Base-by-base conservation (phyloP, 768 basidiomycete genomes). In the Phaeotremella fagi region DNA sequence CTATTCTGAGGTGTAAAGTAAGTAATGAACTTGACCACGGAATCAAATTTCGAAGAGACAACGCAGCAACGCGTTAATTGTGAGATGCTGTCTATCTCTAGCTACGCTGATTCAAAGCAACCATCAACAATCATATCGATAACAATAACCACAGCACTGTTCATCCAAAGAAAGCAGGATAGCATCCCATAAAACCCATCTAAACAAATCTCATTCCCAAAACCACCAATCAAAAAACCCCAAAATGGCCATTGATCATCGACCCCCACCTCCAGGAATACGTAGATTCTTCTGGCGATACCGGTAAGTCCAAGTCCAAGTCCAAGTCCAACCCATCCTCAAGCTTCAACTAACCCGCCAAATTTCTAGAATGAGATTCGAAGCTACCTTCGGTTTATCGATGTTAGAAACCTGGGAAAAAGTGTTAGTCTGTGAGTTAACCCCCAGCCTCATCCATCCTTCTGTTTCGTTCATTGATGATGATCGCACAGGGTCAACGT, bases 351-450 rank as follows among this genome's bases (percentile, higher is more conserved):
- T n/a, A n/a, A n/a, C n/a, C n/a, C n/a, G n/a, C n/a, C n/a, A n/a
- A n/a, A n/a, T n/a, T 14, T n/a, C 16, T 38, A 73, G 81, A 55
- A 68, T 84, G 47, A 77, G 80, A 75, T 70, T 85, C 28, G 83
- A 84, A 68, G 75, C 79, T 2, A 83, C 83, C 0, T 81, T 82
- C 55, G 84, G 78, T 4, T 74, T 85, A 35, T 77, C 79, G 25
- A 78, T 85, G 62, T 72, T 85, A 52, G 83, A 86, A 66, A 79
- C 81, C 53, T 85, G 84, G 85, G 85, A 86, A 77, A 82, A 83
- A 63, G 63, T 80, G 42, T 68, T 84, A 31, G 77, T 82, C 52
- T 65, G 84, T 85, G 66, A 67, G 84, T 78, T 22, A 22, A 24
- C 15, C 41, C 46, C 41, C 41, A 23, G 25, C 18, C 16, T 29